Base-by-base conservation (phyloP, 345 rosid species). In the Populus nigra region DNA sequence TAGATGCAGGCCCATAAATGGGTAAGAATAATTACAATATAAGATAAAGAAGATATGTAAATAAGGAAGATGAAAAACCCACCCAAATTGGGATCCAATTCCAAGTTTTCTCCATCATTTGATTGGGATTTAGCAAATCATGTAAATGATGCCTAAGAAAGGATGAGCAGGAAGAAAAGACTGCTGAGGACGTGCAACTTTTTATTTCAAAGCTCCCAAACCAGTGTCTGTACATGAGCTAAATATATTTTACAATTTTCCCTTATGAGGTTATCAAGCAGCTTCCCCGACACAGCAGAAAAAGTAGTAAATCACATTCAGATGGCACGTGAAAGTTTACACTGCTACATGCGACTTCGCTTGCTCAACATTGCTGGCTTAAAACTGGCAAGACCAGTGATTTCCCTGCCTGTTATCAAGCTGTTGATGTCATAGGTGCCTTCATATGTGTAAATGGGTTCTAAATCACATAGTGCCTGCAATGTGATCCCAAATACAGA, bases 401-500 rank as follows among this genome's bases (percentile, higher is more conserved):
- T 82, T 87, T 94, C 99, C 82, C 99, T 86, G 20, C 92, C 99
- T 0, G 99, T 93, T 27, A 95, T 89, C 87, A 95, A 86, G 82
- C 79, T 90, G 91, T 94, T 96, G 76, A 96, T 94, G 61, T 96
- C 98, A 20, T 92, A 90, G 2, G 99, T 95, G 79, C 99, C 99
- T 88, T 93, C 99, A 43, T 87, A 94, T 13, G 98, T 94, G 84
- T 92, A 90, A 55, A 96, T 94, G 17, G 99, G 99, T 77, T 96
- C 99, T 87, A 96, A 83, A 87, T 94, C 99, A 72, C 99, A 94
- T 81, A 96, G 92, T 71, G 99, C 99, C 98, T 91, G 95, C 88
- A 84, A 38, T 27, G 53, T 41, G 5, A 75, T 36, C 50, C 65
- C 29, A 49, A 33, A 16, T 47, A 0, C 7, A 20, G 23, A 2